Evolutionary conservation across 2,329 filamentous ascomycete genomes (phyloP).

Genomic region (Aspergillus brasiliensis): DNA sequence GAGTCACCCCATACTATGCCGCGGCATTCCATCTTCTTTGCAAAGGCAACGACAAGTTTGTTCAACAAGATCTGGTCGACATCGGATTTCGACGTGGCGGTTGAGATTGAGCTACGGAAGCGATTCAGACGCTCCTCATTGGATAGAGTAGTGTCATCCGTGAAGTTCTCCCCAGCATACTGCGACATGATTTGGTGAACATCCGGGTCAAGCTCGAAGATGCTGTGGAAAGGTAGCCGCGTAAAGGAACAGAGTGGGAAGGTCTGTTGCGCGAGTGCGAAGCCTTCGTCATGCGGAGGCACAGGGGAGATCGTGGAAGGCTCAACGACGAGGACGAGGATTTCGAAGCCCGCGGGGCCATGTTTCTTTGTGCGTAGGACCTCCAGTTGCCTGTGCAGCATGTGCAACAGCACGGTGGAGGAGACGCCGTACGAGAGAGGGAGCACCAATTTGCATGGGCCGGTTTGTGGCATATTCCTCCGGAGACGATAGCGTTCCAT

Average conservation of each 20-base stretch:
- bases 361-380: slow-evolving; percentile 64
- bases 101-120: slow-evolving; percentile 65
- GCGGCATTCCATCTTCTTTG: slow-evolving; percentile 62
- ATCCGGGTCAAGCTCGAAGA: slow-evolving; percentile 51
- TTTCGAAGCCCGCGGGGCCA: slow-evolving; percentile 66
- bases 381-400: slow-evolving; percentile 70
- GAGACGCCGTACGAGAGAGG: slow-evolving; percentile 83
- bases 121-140: slow-evolving; percentile 53
- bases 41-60: slow-evolving; percentile 69
- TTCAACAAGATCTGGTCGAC: slow-evolving; percentile 70
- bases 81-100: slow-evolving; percentile 75
- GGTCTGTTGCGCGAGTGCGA: slow-evolving; percentile 53
- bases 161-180: slow-evolving; percentile 31
- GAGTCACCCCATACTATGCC: slow-evolving; percentile 81
- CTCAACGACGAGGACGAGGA: slow-evolving; percentile 52
- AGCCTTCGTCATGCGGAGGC: slow-evolving; percentile 30
- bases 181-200: slow-evolving; percentile 36
- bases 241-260: slow-evolving; percentile 70
- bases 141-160: slow-evolving; percentile 31
- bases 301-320: slow-evolving; percentile 33
- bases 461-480: slow-evolving; percentile 38
- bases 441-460: slow-evolving; percentile 64
- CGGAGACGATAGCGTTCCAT: slow-evolving; percentile 65
- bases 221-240: slow-evolving; percentile 63
- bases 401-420: slow-evolving; percentile 74